These are phyloP conservation scores for Lycium ferocissimum DNA, from an alignment of 257 asterid genomes.

Conservation along the genomic window DNA sequence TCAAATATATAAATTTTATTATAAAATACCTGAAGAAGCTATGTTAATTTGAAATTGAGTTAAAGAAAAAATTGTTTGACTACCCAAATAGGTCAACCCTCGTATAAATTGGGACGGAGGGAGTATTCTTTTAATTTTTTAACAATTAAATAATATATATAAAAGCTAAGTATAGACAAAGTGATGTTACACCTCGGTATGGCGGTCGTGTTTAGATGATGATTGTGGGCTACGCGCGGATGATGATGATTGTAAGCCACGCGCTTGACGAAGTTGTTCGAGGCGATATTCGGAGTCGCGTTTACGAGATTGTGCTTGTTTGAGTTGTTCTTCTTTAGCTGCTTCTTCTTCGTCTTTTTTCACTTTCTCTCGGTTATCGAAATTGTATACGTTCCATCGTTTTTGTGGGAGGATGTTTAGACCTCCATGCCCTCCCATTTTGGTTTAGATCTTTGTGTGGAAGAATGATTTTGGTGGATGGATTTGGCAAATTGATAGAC, in stretches of 20 bases:
- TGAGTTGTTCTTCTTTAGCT: slow-evolving; percentile 87
- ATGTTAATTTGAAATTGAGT: no score
- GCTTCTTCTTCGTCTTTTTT: slow-evolving; percentile 91
- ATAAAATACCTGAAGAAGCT: no score
- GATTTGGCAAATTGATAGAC: background rate
- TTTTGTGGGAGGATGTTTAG: slow-evolving; percentile 94
- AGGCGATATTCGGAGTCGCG: slow-evolving; percentile 76
- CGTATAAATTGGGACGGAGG: no score
- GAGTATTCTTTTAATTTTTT: no score
- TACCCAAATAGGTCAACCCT: no score
- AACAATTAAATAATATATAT: no score
- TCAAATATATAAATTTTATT: no score
- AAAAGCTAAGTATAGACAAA: no score
- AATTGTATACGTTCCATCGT: slow-evolving; percentile 97
- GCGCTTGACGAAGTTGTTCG: slow-evolving; percentile 83
- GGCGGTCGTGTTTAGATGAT: background rate
- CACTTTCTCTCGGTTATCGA: slow-evolving; percentile 92
- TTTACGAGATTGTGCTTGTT: slow-evolving; percentile 78
- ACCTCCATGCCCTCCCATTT: slow-evolving; percentile 98
- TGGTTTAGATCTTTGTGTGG: background rate
- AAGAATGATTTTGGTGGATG: background rate
- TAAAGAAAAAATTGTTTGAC: no score
- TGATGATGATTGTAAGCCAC: slow-evolving; percentile 55
- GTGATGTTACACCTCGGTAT: no score
- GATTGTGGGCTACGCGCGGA: slow-evolving; percentile 11